phyloP scores from a whole-genome alignment of 257 asterid species.

The Thymus mandschuricus region DNA sequence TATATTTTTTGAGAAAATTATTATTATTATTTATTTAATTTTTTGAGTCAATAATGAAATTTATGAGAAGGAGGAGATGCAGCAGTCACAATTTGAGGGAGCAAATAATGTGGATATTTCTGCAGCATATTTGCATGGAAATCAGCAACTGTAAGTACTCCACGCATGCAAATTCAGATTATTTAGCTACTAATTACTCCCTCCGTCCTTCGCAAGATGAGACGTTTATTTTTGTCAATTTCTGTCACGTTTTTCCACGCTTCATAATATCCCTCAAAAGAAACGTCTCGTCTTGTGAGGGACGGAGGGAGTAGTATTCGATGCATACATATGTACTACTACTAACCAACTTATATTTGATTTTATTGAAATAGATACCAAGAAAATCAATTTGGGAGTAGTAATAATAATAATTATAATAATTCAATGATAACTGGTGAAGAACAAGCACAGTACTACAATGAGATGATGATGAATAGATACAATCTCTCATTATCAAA shows the following conservation, averaged over 20 bases:
- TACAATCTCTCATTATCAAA: not conserved
- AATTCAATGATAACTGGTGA: not conserved
- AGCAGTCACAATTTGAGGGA: slow-evolving; percentile 9
- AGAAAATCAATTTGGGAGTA: not conserved
- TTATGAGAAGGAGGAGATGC: slow-evolving; percentile 20
- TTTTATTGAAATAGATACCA: not conserved
- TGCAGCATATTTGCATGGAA: slow-evolving; percentile 5
- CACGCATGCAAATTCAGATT: too few relatives aligned
- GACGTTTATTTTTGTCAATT: too few relatives aligned
- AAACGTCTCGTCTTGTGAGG: too few relatives aligned
- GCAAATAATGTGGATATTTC: slow-evolving; percentile 24
- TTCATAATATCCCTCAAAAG: too few relatives aligned
- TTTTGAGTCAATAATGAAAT: too few relatives aligned
- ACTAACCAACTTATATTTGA: not conserved
- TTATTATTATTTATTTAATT: too few relatives aligned
- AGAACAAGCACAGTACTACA: not conserved
- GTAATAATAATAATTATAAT: not conserved
- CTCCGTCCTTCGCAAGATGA: too few relatives aligned
- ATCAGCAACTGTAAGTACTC: slow-evolving; percentile 28
- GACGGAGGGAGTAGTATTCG: too few relatives aligned
- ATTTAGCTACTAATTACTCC: too few relatives aligned
- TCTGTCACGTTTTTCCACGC: too few relatives aligned
- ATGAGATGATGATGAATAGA: slow-evolving; percentile 2
- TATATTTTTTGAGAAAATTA: too few relatives aligned
- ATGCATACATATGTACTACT: too few relatives aligned